A percentile compares a stretch with the other conserved stretches of the same genome.
These are phyloP conservation scores for Penicillium sp. DNA, from an alignment of 2,329 filamentous ascomycete species.

Conservation along the genomic window DNA sequence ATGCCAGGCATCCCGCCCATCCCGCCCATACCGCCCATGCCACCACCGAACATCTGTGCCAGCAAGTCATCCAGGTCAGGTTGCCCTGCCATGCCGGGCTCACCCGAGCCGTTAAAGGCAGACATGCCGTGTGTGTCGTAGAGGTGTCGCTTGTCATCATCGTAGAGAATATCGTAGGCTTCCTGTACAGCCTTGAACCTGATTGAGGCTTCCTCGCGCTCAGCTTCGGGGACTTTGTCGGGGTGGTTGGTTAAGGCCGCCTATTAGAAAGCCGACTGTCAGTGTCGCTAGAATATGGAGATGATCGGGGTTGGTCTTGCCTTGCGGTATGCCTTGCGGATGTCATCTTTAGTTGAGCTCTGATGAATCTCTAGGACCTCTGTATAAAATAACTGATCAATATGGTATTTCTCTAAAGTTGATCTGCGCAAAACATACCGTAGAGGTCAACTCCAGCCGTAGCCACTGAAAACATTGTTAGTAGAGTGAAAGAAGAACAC, in stretches of 20 bases:
- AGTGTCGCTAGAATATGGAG: slow-evolving; percentile 1
- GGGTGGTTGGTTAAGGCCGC: slow-evolving; percentile 86
- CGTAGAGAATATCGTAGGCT: slow-evolving; percentile 95
- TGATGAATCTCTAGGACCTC: slow-evolving; percentile 76
- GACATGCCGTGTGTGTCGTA: slow-evolving; percentile 97
- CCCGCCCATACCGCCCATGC: slow-evolving; percentile 56
- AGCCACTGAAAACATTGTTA: slow-evolving; percentile 36
- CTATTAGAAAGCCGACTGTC: slow-evolving; percentile 46
- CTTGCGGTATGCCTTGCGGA: slow-evolving; percentile 97
- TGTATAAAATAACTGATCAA: slow-evolving; percentile 40
- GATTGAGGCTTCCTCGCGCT: slow-evolving; percentile 79
- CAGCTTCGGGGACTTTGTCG: slow-evolving; percentile 87
- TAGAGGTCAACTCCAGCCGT: slow-evolving; percentile 58
- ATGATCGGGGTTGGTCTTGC: slow-evolving; percentile 48
- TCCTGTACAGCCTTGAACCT: slow-evolving; percentile 92
- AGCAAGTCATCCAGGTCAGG: slow-evolving; percentile 87
- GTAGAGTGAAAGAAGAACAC: slow-evolving; percentile 11
- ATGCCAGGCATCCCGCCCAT: slow-evolving; percentile 59
- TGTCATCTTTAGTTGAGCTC: slow-evolving; percentile 71
- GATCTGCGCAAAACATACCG: slow-evolving; percentile 46
- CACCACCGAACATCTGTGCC: slow-evolving; percentile 76
- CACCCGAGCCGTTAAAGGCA: slow-evolving; percentile 79
- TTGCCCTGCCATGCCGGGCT: slow-evolving; percentile 61
- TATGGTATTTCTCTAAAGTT: neutral
- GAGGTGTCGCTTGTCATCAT: slow-evolving; percentile 87